Conservation (phyloP, 352 stramenopile genomes). For the Phytopythium oedochilum region DNA sequence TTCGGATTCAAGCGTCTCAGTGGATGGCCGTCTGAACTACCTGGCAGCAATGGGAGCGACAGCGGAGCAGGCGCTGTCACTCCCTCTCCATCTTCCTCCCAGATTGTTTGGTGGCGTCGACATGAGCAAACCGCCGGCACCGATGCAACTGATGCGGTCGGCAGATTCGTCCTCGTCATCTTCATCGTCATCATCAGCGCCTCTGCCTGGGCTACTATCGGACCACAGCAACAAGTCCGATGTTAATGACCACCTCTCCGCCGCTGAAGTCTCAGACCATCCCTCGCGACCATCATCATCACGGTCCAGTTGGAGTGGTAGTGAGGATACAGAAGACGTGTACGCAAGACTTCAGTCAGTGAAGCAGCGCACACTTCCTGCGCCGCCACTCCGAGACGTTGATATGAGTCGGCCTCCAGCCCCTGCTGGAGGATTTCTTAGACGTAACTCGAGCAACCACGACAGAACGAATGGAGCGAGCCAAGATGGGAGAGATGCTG, state of each 20-base stretch:
- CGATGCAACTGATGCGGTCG: slow-evolving; percentile 10
- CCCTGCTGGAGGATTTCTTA: not conserved
- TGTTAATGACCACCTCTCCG: not conserved
- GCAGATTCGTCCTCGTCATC: not conserved
- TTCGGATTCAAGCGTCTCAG: slow-evolving; percentile 42
- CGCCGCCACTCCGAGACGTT: not conserved
- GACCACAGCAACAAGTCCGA: not conserved
- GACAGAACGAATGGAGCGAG: not conserved
- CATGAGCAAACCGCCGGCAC: slow-evolving; percentile 32
- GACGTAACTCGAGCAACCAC: not conserved
- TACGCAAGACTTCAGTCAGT: not conserved
- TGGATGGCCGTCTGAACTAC: slow-evolving; percentile 40
- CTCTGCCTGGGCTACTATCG: too few species aligned
- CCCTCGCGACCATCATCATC: not conserved
- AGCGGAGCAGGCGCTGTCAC: slow-evolving; percentile 30
- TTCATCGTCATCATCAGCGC: too few species aligned
- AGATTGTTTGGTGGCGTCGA: slow-evolving; percentile 24
- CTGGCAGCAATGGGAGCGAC: slow-evolving; percentile 42
- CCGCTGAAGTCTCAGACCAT: not conserved
- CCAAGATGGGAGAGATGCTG: not conserved
- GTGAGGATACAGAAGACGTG: not conserved
- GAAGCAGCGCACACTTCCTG: not conserved
- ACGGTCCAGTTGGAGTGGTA: slow-evolving; percentile 3
- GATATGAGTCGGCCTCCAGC: slow-evolving; percentile 1
- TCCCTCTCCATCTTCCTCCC: slow-evolving; percentile 37